A percentile compares a stretch with the other conserved stretches of the same genome.
These are phyloP conservation scores for Colletotrichum siamense DNA, from an alignment of 2,329 filamentous ascomycete species.

Conservation along the genomic window DNA sequence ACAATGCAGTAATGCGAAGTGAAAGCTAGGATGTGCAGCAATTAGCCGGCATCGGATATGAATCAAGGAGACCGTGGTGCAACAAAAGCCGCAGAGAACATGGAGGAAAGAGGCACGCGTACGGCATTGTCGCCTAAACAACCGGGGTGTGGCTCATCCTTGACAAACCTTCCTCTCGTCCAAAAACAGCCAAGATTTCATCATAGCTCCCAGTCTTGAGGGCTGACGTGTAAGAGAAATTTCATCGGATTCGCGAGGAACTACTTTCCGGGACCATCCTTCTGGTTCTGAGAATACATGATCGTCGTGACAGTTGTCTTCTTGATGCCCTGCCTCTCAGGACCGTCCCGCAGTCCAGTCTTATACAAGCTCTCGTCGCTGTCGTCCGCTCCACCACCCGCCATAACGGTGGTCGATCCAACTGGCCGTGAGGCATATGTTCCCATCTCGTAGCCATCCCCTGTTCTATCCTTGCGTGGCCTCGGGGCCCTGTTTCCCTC, in stretches of 20 bases:
- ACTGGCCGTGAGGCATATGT: not conserved
- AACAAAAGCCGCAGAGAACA: not conserved
- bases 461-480: constrained; percentile 1
- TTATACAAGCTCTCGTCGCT: constrained; percentile 29
- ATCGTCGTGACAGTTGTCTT: constrained; percentile 34
- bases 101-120: not conserved
- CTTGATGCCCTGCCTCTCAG: constrained; percentile 25
- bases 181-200: not conserved
- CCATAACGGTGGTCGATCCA: constrained; percentile 25
- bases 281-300: not conserved
- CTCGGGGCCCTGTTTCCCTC: constrained; percentile 34
- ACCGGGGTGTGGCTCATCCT: not conserved
- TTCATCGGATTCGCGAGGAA: not conserved
- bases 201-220: not conserved
- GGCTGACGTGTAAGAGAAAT: not conserved
- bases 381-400: constrained; percentile 23
- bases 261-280: not conserved
- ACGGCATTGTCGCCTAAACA: not conserved
- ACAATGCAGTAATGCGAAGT: not conserved
- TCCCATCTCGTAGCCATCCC: constrained; percentile 30
- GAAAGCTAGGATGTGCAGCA: not conserved
- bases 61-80: not conserved
- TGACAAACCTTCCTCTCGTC: not conserved
- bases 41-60: not conserved
- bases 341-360: not conserved